Evolutionary conservation across 2,329 filamentous ascomycete genomes (phyloP), one percentile per base, ranked within the genome.

Genomic region (Parafenestella ontariensis): DNA sequence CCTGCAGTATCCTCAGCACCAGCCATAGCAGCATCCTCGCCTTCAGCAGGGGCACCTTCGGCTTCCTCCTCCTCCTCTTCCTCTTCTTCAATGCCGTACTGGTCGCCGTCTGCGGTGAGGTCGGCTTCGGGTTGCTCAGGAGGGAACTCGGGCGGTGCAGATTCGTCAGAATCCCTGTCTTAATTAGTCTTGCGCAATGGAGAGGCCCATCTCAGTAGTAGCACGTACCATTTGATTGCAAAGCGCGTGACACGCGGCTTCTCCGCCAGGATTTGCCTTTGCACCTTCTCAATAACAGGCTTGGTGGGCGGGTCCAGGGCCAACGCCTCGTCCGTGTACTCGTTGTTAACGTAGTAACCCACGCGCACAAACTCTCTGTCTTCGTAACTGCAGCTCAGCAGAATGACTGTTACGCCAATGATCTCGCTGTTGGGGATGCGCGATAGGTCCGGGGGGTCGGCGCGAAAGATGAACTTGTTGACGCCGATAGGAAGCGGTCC

Each of bases 311-410:
- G 95, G 68, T 98, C 93, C 43, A 89, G 87, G 68, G 87, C 89
- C 60, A 99, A 85, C 76, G 96, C 91, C 70, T 96, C 92, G 23
- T 90, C 90, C 67, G 96, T 92, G 77, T 99, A 99, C 78, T 99
- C 96, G 71, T 99, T 99, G 84, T 98, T 99, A 71, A 99, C 95
- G 68, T 99, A 99, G 85, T 99, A 99, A 59, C 95, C 95, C 37
- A 99, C 94, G 64, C 95, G 92, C 34, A 99, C 92, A 70, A 99
- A 99, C 77, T 99, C 95, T 72, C 95, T 88, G 49, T 90, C 90
- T 71, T 99, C 95, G 79, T 99, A 99, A 76, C 92, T 90, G 79
- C 95, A 98, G 53, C 92, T 96, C 64, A 99, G 85, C 51, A 99
- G 89, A 68, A 99, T 92, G 70, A 99, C 95, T 3, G 95, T 99